Percentiles rank a stretch among this genome's conserved stretches.
phyloP scores from a whole-genome alignment of 306 rosid genomes.

The Lotus japonicus region DNA sequence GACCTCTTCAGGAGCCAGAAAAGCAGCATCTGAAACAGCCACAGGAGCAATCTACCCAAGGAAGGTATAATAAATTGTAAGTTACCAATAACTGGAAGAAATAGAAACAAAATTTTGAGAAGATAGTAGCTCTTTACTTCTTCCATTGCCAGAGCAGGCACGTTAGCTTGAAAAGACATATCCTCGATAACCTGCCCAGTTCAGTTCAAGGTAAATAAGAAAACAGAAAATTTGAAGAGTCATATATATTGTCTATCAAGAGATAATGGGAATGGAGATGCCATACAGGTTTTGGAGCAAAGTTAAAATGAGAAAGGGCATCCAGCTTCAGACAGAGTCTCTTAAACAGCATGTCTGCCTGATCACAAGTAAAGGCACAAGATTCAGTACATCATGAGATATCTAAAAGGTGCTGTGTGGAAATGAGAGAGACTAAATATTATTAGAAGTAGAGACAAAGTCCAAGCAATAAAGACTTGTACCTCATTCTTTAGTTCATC shows the following conservation, averaged over 20 bases:
- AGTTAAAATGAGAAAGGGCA: conserved; percentile 91
- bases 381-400: conserved; percentile 20
- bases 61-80: conserved; percentile 27
- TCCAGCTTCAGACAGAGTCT: conserved; percentile 78
- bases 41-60: conserved; percentile 77
- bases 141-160: conserved; percentile 98
- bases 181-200: conserved; percentile 79
- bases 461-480: conserved; percentile 6
- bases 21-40: conserved; percentile 94
- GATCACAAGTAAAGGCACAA: conserved; percentile 28
- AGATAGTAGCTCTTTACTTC: conserved; percentile 53
- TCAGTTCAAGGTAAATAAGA: conserved; percentile 17
- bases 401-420: not conserved
- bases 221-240: not conserved
- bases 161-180: conserved; percentile 66
- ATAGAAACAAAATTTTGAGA: not conserved
- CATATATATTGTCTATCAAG: not conserved
- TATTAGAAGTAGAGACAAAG: not conserved
- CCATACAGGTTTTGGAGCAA: conserved; percentile 90
- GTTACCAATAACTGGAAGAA: not conserved
- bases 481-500: conserved; percentile 86
- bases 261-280: conserved; percentile 7
- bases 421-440: not conserved
- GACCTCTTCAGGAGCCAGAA: conserved; percentile 98
- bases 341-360: conserved; percentile 77